Base-by-base conservation (phyloP, 768 basidiomycete genomes). In the Lactifluus hygrophoroides region DNA sequence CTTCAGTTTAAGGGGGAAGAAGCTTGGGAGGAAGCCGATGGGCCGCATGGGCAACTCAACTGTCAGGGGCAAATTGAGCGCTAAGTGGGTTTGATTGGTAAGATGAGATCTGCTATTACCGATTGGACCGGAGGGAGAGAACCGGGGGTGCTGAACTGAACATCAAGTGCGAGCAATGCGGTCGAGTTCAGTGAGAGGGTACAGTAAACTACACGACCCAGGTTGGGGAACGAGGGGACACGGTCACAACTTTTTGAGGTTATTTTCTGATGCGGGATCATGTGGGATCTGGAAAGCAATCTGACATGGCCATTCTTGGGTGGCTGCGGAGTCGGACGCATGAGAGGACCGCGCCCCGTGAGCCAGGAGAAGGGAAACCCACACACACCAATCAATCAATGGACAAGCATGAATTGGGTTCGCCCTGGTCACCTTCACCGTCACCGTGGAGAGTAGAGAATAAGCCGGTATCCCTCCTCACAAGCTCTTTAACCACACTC, bases 321-420 rank as follows among this genome's bases (percentile, higher is more conserved):
- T n/a, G n/a, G 23, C 53, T 54, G 53, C 53, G 53, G 53, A 54
- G 25, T 37, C 53, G 53, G 53, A 37, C 8, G 16, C 16, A 28
- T 34, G 13, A 27, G 34, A 32, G 25, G 21, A 10, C 53, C 53
- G 38, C 2, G 51, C 19, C 6, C 23, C 23, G 42, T 43, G 30
- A 49, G 48, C 32, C 47, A 54, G 21, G 32, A 32, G 6, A 30
- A 54, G 21, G 47, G 25, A 14, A 45, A 23, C 44, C 9, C 9
- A n/a, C 9, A 40, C 40, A 19, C 40, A n/a, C 40, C 40, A 40
- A 40, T n/a, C n/a, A n/a, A n/a, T n/a, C 32, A 32, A 32, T 10
- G 10, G 32, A 32, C 32, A 32, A 32, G 32, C n/a, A n/a, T n/a
- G n/a, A n/a, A n/a, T n/a, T 40, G 30, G 30, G 30, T 32, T 32